phyloP scores from a whole-genome alignment of 768 basidiomycete genomes.

The Boletales sp. region DNA sequence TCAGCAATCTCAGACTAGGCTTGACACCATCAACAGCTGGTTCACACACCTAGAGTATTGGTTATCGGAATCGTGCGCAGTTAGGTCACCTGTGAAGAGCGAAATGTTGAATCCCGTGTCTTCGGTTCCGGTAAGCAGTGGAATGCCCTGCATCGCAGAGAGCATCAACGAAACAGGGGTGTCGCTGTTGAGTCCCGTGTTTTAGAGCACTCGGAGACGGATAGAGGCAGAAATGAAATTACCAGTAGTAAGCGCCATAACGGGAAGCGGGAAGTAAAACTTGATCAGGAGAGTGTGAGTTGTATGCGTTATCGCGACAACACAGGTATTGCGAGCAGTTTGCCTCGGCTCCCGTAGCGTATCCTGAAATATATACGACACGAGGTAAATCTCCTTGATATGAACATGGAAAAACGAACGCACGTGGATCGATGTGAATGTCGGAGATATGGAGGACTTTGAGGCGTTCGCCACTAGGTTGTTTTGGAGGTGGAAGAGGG shows the following conservation, averaged over 20 bases:
- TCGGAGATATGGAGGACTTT: constrained; percentile 49
- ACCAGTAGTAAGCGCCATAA: constrained; percentile 41
- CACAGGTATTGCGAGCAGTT: constrained; percentile 62
- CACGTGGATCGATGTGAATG: constrained; percentile 46
- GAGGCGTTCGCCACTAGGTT: constrained; percentile 40
- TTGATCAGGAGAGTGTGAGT: constrained; percentile 42
- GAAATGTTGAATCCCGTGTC: constrained; percentile 58
- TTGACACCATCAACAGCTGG: background rate
- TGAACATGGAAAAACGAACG: constrained; percentile 4
- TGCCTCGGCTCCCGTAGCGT: constrained; percentile 61
- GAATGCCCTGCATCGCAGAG: constrained; percentile 60
- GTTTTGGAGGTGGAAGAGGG: constrained; percentile 37
- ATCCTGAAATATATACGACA: constrained; percentile 37
- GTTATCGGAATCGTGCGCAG: constrained; percentile 65
- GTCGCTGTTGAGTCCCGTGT: constrained; percentile 38
- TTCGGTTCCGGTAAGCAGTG: constrained; percentile 55
- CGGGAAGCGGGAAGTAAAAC: constrained; percentile 56
- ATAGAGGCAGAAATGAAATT: background rate
- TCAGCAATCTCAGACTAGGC: background rate
- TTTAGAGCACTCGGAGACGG: background rate
- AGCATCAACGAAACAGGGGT: constrained; percentile 53
- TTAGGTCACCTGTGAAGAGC: constrained; percentile 69
- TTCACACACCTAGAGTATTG: constrained; percentile 49
- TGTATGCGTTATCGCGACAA: constrained; percentile 51
- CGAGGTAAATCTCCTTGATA: background rate